Evolutionary conservation across 768 basidiomycete genomes (phyloP), one percentile per base, ranked within the genome.

Genomic region (Pisolithus marmoratus): DNA sequence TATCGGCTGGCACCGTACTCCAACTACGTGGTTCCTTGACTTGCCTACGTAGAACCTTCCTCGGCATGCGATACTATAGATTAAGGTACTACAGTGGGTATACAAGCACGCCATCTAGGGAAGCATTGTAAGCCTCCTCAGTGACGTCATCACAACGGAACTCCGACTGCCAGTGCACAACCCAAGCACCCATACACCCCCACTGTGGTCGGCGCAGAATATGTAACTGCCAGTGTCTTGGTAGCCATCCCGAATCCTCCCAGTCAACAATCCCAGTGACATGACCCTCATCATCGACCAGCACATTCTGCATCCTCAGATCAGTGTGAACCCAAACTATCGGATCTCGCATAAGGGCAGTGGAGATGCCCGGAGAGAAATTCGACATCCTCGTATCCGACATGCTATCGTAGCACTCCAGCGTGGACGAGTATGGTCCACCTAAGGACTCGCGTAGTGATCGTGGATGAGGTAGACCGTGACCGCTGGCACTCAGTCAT

Each of bases 401-500:
- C 53, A 59, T 55, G 38, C 36, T 46, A 8, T 48, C 36, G 46
- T 60, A 62, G 52, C 60, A 61, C 20, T 54, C 52, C 20, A 58
- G 50, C 15, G 49, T 59, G 37, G 56, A 56, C 15, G 44, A 22
- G 40, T 54, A 63, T 14, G 62, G 62, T 9, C 59, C 62, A 12
- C 40, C 55, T 23, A 56, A 46, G 19, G 17, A n/a, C 31, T 58
- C 59, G 40, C 40, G 51, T 9, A 56, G 44, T 8, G 46, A 23
- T 17, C 38, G 40, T 29, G 62, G 62, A 37, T 62, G 42, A 15
- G 56, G 60, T 22, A 64, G 52, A 42, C 62, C 60, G 40, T 64
- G 60, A 3, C 59, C 60, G 38, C 57, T 60, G 20, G 62, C 63
- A 48, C 61, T 63, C 38, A 53, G n/a, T 40, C 61, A 64, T 63